A percentile compares a stretch with the other conserved stretches of the same genome.
Conservation (phyloP, 495 filamentous ascomycete species). For the Aspergillus avenaceus region DNA sequence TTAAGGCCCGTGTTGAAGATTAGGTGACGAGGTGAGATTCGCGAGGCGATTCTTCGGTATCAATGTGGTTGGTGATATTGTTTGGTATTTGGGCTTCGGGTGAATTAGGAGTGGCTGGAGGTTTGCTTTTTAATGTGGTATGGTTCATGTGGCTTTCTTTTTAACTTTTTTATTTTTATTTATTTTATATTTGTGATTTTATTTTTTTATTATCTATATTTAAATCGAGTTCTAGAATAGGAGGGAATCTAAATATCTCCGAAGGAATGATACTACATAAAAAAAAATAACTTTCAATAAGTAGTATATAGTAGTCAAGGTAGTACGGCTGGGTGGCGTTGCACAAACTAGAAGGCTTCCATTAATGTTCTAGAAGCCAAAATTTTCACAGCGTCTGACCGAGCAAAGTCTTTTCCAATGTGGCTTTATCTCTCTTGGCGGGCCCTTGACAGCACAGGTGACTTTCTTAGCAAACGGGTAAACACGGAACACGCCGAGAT, state of each 20-base stretch:
- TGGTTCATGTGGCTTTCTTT: not conserved
- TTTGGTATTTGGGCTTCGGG: not conserved
- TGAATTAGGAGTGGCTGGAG: not conserved
- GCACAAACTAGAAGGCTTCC: constrained; percentile 3
- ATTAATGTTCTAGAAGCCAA: constrained; percentile 13
- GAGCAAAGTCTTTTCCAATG: not conserved
- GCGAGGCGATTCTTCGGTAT: not conserved
- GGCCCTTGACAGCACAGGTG: not conserved
- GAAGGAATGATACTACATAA: too few relatives aligned
- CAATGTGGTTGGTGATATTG: not conserved
- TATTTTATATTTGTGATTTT: not conserved
- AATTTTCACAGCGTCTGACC: constrained; percentile 4
- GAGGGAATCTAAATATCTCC: too few relatives aligned
- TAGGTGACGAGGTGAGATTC: too few relatives aligned
- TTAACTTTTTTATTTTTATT: not conserved
- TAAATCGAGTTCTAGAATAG: too few relatives aligned
- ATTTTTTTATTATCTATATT: too few relatives aligned
- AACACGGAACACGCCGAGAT: not conserved
- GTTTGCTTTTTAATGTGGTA: not conserved
- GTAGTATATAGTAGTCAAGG: too few relatives aligned
- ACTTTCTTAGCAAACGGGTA: not conserved
- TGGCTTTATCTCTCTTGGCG: not conserved
- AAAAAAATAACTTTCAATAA: too few relatives aligned
- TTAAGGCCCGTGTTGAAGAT: too few relatives aligned
- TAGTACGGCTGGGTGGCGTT: not conserved